Evolutionary conservation across 73 alveolate genomes (phyloP).

Genomic region (Stentor coeruleus): DNA sequence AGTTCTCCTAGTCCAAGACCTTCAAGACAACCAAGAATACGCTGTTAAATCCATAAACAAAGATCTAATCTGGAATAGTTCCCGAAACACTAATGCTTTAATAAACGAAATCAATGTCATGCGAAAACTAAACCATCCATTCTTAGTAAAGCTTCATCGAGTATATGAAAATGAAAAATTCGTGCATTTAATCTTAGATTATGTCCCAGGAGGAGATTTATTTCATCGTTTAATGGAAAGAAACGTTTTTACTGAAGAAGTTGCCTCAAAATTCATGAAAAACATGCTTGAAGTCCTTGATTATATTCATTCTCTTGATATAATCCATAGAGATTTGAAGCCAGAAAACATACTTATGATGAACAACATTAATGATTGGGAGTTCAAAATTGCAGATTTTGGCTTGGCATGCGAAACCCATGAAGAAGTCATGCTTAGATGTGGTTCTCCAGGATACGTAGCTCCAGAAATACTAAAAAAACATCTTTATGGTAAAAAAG

Average conservation of each 20-base stretch:
- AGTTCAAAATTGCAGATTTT: conserved; percentile 60
- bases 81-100: conserved; percentile 24
- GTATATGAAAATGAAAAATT: conserved; percentile 49
- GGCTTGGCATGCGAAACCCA: conserved; percentile 43
- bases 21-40: conserved; percentile 24
- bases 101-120: conserved; percentile 35
- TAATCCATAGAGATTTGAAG: conserved; percentile 45
- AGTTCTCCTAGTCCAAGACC: conserved; percentile 32
- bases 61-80: conserved; percentile 24
- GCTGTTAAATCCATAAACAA: conserved; percentile 40
- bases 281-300: conserved; percentile 37
- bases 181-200: conserved; percentile 51
- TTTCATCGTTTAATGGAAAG: conserved; percentile 36
- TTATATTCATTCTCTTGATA: conserved; percentile 25
- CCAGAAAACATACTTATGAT: conserved; percentile 51
- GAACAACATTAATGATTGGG: conserved; percentile 27
- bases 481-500: conserved; percentile 36
- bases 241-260: conserved; percentile 44
- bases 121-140: conserved; percentile 34
- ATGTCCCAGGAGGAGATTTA: conserved; percentile 55
- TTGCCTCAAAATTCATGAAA: conserved; percentile 37
- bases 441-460: conserved; percentile 76
- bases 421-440: conserved; percentile 40
- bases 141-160: conserved; percentile 32
- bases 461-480: conserved; percentile 64